A percentile compares a stretch with the other conserved stretches of the same genome.
Conservation (phyloP, 2,329 filamentous ascomycete species). For the Lasiodiplodia citricola region DNA sequence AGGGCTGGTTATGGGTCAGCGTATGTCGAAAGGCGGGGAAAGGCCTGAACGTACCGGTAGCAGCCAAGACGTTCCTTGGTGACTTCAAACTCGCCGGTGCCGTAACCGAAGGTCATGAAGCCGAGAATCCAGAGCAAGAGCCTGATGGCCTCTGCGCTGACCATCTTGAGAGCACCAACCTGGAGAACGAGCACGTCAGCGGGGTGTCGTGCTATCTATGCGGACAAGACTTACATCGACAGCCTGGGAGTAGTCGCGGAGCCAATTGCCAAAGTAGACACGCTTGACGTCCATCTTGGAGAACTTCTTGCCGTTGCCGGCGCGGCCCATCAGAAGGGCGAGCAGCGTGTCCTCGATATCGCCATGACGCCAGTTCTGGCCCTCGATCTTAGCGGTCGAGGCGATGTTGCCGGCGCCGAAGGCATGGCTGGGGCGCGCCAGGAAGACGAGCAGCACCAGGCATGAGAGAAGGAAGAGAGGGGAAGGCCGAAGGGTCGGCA, state of each 20-base stretch:
- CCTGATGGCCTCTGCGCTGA: slow-evolving; percentile 88
- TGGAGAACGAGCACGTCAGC: slow-evolving; percentile 21
- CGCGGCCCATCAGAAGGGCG: slow-evolving; percentile 63
- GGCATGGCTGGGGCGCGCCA: slow-evolving; percentile 70
- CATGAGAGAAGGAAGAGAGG: slow-evolving; percentile 47
- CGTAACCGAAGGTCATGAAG: slow-evolving; percentile 87
- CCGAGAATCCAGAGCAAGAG: slow-evolving; percentile 87
- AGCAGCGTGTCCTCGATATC: slow-evolving; percentile 93
- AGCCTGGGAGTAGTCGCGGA: slow-evolving; percentile 90
- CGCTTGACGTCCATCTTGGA: slow-evolving; percentile 85
- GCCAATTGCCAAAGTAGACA: slow-evolving; percentile 97
- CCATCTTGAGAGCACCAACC: slow-evolving; percentile 84
- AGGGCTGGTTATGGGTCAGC: slow-evolving; percentile 45
- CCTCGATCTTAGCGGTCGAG: slow-evolving; percentile 78
- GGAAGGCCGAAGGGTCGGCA: slow-evolving; percentile 29
- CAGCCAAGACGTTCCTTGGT: slow-evolving; percentile 78
- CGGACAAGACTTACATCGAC: slow-evolving; percentile 66
- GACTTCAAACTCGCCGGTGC: slow-evolving; percentile 84
- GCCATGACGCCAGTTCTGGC: slow-evolving; percentile 71
- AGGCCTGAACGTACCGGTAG: slow-evolving; percentile 60
- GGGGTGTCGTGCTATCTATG: not conserved
- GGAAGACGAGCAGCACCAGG: slow-evolving; percentile 62
- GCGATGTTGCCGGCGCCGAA: slow-evolving; percentile 92
- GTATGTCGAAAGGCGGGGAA: not conserved
- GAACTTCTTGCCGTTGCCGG: slow-evolving; percentile 72